Evolutionary conservation across 768 basidiomycete species (phyloP), one percentile per base, ranked within the genome.

Genomic region (Tylopilus balloui): DNA sequence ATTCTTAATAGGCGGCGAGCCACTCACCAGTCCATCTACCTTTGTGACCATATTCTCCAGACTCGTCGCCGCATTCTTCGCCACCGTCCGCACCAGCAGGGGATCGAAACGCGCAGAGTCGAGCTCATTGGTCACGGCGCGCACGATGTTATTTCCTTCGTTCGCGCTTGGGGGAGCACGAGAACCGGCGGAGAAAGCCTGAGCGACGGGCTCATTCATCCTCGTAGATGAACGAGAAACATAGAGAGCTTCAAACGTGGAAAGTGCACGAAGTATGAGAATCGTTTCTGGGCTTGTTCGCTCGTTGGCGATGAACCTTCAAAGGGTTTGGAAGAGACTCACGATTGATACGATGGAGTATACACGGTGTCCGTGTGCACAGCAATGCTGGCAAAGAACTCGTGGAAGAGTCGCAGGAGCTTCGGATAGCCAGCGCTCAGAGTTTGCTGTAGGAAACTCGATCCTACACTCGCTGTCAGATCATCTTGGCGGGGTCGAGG

Each of bases 291-390:
- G 89, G 58, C 93, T 96, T 45, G 19, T 34, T 25, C 21, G 15
- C 6, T 47, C 5, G 48, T 52, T 21, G 27, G 42, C 25, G 38
- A 47, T 36, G 42, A 29, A 20, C 23, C 13, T n/a, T 52, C 10
- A 15, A 36, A 51, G 15, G 49, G 47, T 21, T 11, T 43, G 19
- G 6, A 23, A 28, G 27, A 45, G 42, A 47, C 66, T 53, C 45
- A 89, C 92, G 90, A 92, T 70, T 99, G 96, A 42, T 87, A 78
- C 1, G 80, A 75, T 45, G 84, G 80, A 0, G 81, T 84, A 64
- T 98, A 98, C 6, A 89, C 73, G 0, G 96, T 98, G 61, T 98
- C 95, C 2, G 96, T 96, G 63, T 97, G 90, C 11, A 95, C 87
- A 3, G 92, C 84, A 45, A 98, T 92, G 65, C 93, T 93, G 25